Conservation (phyloP, 2,329 filamentous ascomycete species). For the Niveomyces coronatus region DNA sequence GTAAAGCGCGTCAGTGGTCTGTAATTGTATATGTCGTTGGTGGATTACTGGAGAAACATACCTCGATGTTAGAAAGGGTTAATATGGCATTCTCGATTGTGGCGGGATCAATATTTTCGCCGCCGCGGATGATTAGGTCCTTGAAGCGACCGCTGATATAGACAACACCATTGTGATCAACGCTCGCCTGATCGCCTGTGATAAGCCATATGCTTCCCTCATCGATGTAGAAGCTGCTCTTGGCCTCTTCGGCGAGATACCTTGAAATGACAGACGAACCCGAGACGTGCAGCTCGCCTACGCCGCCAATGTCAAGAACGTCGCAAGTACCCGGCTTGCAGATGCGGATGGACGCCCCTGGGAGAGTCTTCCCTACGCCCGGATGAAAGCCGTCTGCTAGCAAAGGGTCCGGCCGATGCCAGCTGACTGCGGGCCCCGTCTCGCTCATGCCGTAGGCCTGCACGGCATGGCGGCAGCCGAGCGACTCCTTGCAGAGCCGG, state of each 20-base stretch:
- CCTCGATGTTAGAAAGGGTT: slow-evolving; percentile 19
- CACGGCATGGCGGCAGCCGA: slow-evolving; percentile 23
- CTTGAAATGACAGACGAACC: slow-evolving; percentile 24
- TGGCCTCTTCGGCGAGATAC: slow-evolving; percentile 21
- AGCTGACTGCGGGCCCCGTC: slow-evolving; percentile 31
- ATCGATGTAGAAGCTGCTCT: slow-evolving; percentile 26
- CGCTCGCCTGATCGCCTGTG: slow-evolving; percentile 31
- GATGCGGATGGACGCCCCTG: slow-evolving; percentile 28
- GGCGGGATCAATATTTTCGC: slow-evolving; percentile 32
- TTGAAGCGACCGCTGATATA: slow-evolving; percentile 33
- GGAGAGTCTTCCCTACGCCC: slow-evolving; percentile 30
- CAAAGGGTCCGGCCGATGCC: slow-evolving; percentile 21
- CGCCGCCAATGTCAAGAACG: slow-evolving; percentile 20
- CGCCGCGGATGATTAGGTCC: slow-evolving; percentile 34
- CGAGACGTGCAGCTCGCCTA: slow-evolving; percentile 31
- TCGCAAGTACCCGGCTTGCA: slow-evolving; percentile 22
- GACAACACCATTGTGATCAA: slow-evolving; percentile 27
- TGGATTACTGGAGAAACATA: neutral
- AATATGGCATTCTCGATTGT: slow-evolving; percentile 26
- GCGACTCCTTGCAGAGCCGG: slow-evolving; percentile 19
- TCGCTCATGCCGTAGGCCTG: slow-evolving; percentile 37
- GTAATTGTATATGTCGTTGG: slow-evolving; percentile 13
- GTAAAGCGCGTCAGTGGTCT: slow-evolving; percentile 1
- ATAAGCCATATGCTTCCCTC: slow-evolving; percentile 24
- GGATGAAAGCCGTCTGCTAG: slow-evolving; percentile 24